A percentile compares a stretch with the other conserved stretches of the same genome.
Evolutionary conservation across 352 stramenopile species (phyloP).

Genomic region (Pythium folliculosum): DNA sequence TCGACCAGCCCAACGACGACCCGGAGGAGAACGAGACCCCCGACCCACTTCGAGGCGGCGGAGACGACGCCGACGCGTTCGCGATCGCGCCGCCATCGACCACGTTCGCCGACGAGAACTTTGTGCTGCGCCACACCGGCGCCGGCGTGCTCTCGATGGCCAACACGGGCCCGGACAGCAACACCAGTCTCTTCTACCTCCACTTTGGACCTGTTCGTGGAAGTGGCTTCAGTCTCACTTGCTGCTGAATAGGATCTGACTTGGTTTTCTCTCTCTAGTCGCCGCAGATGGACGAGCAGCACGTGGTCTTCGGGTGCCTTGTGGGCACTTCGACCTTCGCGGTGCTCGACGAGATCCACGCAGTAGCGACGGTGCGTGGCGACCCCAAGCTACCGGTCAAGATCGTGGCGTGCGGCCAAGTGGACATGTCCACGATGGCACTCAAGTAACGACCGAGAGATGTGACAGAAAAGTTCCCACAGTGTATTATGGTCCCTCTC

Average conservation of each 20-base stretch:
- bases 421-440: constrained; percentile 30
- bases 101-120: constrained; percentile 95
- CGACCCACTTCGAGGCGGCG: background rate
- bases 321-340: constrained; percentile 49
- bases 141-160: constrained; percentile 93
- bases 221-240: background rate
- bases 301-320: constrained; percentile 80
- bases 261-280: constrained; percentile 37
- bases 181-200: constrained; percentile 97
- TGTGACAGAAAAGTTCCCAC: constrained; percentile 7
- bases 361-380: constrained; percentile 47
- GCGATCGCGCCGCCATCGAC: constrained; percentile 11
- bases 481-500: background rate
- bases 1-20: constrained; percentile 36
- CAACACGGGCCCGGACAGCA: constrained; percentile 94
- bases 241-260: background rate
- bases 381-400: constrained; percentile 49
- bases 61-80: background rate
- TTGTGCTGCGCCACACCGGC: constrained; percentile 87
- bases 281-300: constrained; percentile 67
- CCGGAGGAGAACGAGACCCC: background rate
- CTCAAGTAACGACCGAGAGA: constrained; percentile 11
- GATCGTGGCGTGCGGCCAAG: constrained; percentile 49
- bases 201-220: constrained; percentile 49
- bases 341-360: constrained; percentile 50